These are phyloP conservation scores for Wallacemonas rigidus DNA, from an alignment of 208 protist genomes.

Conservation along the genomic window DNA sequence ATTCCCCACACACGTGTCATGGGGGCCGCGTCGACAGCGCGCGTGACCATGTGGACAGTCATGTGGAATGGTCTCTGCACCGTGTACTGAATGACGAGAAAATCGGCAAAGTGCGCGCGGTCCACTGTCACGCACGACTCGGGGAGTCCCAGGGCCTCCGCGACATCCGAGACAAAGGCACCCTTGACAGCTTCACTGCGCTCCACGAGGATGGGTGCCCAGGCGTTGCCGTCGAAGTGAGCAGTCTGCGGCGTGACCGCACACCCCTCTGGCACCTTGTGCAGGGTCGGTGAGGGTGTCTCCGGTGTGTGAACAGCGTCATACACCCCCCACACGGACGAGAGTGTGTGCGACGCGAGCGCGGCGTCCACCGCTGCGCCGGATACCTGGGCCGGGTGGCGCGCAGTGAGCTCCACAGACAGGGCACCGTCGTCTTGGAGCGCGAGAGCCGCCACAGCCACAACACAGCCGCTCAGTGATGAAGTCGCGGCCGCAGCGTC, in stretches of 20 bases:
- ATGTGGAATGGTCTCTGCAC: slow-evolving; percentile 5
- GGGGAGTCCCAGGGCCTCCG: slow-evolving; percentile 11
- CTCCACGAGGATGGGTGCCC: background rate
- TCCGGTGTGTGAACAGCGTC: background rate
- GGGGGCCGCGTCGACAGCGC: slow-evolving; percentile 5
- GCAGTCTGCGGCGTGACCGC: background rate
- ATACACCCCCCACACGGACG: slow-evolving; percentile 1
- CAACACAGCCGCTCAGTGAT: background rate
- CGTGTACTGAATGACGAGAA: slow-evolving; percentile 11
- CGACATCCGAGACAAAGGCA: slow-evolving; percentile 11
- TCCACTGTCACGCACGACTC: slow-evolving; percentile 4
- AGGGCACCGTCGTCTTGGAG: background rate
- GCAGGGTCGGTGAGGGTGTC: background rate
- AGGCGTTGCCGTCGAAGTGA: slow-evolving; percentile 11
- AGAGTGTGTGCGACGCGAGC: background rate
- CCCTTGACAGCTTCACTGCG: background rate
- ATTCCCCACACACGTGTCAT: slow-evolving; percentile 6
- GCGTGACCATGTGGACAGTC: background rate
- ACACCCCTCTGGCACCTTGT: background rate
- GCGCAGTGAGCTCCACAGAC: background rate
- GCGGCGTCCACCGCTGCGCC: background rate
- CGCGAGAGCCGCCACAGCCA: background rate
- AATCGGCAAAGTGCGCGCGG: background rate
- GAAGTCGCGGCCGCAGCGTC: slow-evolving; percentile 6
- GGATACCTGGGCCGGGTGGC: background rate